Evolutionary conservation across 768 basidiomycete species (phyloP), one percentile per base, ranked within the genome.

Genomic region (Rhizopogon roseolus): DNA sequence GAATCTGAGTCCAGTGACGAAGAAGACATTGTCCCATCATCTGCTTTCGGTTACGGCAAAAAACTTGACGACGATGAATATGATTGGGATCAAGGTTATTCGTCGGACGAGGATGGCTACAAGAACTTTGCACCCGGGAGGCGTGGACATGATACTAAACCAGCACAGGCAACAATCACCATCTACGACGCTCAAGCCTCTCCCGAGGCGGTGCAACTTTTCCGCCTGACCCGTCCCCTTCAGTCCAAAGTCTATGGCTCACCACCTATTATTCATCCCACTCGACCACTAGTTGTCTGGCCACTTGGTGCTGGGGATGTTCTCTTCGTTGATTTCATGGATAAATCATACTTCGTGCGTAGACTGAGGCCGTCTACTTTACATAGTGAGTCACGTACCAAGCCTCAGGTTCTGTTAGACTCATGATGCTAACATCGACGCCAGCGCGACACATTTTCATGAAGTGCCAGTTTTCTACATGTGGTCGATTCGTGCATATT

Each of bases 231-330:
- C 7, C 51, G 50, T 17, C 19, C 55, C 16, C 41, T 64, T 9
- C 51, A 48, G 4, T 65, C 60, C 56, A 60, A 56, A 44, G 37
- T 67, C 10, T 64, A 64, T 50, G 60, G 51, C 34, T 69, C 68
- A 8, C 66, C 68, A 9, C 68, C 66, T 10, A 53, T 54, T 3
- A 36, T 69, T 19, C 66, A 69, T 50, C 68, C 65, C 7, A 53
- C 51, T n/a, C 52, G 60, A 44, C 44, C 57, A 13, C 57, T 69
- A 22, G 54, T 66, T 3, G 61, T 64, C 17, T 69, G 66, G 66
- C 63, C 68, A 11, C 54, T 68, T n/a, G 56, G 63, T 44, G 62
- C 50, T 14, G 66, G 68, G 2, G 63, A 66, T 22, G 49, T 69
- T 9, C 55, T 69, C 2, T 68, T 69, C 49, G 60, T 59, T 7